Percentiles rank a stretch among this genome's conserved stretches.
phyloP scores from a whole-genome alignment of 192 early-diverging fungal genomes.

The Jimgerdemannia flammicorona region DNA sequence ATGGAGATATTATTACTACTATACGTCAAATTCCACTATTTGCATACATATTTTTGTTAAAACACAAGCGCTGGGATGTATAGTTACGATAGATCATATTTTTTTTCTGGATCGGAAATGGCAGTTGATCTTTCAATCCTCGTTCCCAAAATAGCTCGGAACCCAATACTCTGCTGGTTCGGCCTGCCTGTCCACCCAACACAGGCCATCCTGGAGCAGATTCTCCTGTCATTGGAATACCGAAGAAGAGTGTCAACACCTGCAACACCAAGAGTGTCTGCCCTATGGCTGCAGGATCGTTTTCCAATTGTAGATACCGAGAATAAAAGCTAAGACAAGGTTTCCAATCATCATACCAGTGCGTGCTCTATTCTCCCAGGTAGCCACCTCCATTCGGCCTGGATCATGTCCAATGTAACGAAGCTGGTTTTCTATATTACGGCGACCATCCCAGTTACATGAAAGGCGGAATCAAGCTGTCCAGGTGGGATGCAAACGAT shows the following conservation, averaged over 20 bases:
- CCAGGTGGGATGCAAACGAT: background rate
- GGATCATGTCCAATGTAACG: slow-evolving; percentile 36
- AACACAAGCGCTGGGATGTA: too few relatives aligned
- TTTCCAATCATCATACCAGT: slow-evolving; percentile 35
- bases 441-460: background rate
- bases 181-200: slow-evolving; percentile 69
- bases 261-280: too few relatives aligned
- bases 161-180: slow-evolving; percentile 53
- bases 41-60: too few relatives aligned
- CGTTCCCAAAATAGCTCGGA: slow-evolving; percentile 48
- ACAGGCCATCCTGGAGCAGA: slow-evolving; percentile 67
- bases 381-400: slow-evolving; percentile 51
- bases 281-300: too few relatives aligned
- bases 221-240: slow-evolving; percentile 42
- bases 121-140: background rate
- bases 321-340: background rate
- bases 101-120: too few relatives aligned
- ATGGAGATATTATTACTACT: too few relatives aligned
- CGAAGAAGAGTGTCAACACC: too few relatives aligned
- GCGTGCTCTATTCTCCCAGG: slow-evolving; percentile 45
- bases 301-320: too few relatives aligned
- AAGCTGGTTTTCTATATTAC: slow-evolving; percentile 30
- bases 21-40: too few relatives aligned
- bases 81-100: too few relatives aligned
- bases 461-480: background rate